Evolutionary conservation across 768 basidiomycete species (phyloP).

Genomic region (Mycena kentingensis): DNA sequence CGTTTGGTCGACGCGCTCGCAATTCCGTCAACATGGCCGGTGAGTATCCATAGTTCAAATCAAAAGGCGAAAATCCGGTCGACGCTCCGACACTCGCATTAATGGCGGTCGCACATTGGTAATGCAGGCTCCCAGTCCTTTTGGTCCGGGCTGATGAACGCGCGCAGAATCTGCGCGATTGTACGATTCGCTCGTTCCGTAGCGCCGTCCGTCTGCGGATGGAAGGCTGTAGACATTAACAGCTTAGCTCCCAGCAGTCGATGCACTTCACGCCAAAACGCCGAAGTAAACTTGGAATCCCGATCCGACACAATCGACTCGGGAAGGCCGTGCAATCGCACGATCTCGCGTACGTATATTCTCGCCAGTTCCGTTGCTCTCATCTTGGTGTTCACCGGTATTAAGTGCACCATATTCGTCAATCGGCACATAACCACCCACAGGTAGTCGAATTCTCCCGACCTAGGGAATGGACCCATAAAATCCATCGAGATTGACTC

Average conservation of each 20-base stretch:
- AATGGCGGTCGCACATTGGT: background rate
- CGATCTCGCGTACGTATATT: slow-evolving; percentile 20
- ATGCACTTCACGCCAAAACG: background rate
- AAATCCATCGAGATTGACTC: slow-evolving; percentile 30
- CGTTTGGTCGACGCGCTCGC: background rate
- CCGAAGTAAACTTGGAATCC: slow-evolving; percentile 1
- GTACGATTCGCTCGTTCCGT: slow-evolving; percentile 13
- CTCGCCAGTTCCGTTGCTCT: slow-evolving; percentile 22
- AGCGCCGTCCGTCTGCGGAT: too few species aligned
- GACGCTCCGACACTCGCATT: slow-evolving; percentile 17
- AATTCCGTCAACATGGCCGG: slow-evolving; percentile 21
- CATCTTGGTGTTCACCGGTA: slow-evolving; percentile 14
- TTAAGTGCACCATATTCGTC: slow-evolving; percentile 4
- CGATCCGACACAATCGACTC: too few species aligned
- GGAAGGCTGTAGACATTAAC: background rate
- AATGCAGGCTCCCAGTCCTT: background rate
- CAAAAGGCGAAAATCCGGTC: slow-evolving; percentile 37
- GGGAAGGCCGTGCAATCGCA: slow-evolving; percentile 24
- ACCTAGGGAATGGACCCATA: slow-evolving; percentile 30
- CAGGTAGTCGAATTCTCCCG: slow-evolving; percentile 21
- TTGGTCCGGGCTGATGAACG: slow-evolving; percentile 15
- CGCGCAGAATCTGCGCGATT: slow-evolving; percentile 15
- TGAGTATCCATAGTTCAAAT: slow-evolving; percentile 30
- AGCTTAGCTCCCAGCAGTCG: background rate
- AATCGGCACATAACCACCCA: slow-evolving; percentile 24